These are phyloP conservation scores for Nicotiana obtusifolia DNA, from an alignment of 257 asterid species.

Conservation along the genomic window DNA sequence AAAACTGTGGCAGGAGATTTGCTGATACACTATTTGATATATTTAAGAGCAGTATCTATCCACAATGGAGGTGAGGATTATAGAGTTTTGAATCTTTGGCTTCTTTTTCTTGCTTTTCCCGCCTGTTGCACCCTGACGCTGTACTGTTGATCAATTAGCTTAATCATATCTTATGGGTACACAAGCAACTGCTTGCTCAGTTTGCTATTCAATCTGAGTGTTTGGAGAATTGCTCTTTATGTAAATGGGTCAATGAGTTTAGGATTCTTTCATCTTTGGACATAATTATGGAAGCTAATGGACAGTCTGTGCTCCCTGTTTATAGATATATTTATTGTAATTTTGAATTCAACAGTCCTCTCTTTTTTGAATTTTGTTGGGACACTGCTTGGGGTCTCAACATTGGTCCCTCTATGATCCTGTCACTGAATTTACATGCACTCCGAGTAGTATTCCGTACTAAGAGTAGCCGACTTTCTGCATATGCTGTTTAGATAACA, in stretches of 20 bases:
- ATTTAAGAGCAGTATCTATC: slow-evolving; percentile 43
- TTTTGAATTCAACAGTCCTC: not conserved
- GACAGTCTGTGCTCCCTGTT: not conserved
- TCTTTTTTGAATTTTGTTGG: not conserved
- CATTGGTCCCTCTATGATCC: not conserved
- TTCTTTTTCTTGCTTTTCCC: not conserved
- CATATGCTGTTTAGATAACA: not conserved
- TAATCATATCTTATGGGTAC: not conserved
- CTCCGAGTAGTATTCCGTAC: not conserved
- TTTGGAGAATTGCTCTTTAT: not conserved
- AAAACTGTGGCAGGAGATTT: slow-evolving; percentile 62
- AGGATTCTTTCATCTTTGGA: not conserved
- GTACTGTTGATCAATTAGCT: not conserved
- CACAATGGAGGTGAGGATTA: slow-evolving; percentile 60
- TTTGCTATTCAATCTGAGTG: not conserved
- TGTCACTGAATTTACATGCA: not conserved
- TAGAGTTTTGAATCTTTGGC: not conserved
- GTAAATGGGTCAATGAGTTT: not conserved
- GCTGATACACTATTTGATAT: slow-evolving; percentile 37
- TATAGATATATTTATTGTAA: not conserved
- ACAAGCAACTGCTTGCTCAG: not conserved
- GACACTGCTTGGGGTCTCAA: not conserved
- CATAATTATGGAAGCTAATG: not conserved
- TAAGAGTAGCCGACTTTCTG: not conserved
- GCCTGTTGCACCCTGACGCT: not conserved